phyloP scores from a whole-genome alignment of 2,329 filamentous ascomycete species.

The Camptophora hylomeconis region DNA sequence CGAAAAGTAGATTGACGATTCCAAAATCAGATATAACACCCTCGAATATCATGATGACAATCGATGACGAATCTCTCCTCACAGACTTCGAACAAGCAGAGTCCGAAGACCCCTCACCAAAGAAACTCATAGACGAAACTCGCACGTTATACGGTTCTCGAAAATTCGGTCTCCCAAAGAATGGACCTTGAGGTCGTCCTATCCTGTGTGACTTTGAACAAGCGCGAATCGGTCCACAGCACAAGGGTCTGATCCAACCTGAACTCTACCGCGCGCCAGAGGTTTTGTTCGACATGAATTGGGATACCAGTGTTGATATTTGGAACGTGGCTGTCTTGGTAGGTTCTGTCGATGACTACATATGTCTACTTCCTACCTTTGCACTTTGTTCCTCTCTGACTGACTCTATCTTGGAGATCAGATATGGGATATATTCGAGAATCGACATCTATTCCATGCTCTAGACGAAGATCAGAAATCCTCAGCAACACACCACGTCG shows the following conservation, averaged over 20 bases:
- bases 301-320: conserved; percentile 19
- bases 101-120: conserved; percentile 10
- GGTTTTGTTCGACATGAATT: conserved; percentile 20
- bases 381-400: conserved; percentile 2
- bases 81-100: conserved; percentile 19
- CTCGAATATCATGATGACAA: conserved; percentile 21
- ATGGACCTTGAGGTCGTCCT: conserved; percentile 10
- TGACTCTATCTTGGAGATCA: conserved; percentile 1
- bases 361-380: neutral
- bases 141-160: conserved; percentile 20
- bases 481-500: conserved; percentile 4
- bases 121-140: conserved; percentile 18
- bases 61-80: conserved; percentile 20
- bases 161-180: conserved; percentile 9
- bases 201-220: conserved; percentile 21
- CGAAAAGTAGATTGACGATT: too few relatives aligned
- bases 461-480: conserved; percentile 2
- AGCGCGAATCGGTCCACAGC: conserved; percentile 13
- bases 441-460: conserved; percentile 4
- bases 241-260: conserved; percentile 17
- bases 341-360: conserved; percentile 1
- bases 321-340: conserved; percentile 21
- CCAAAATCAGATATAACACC: conserved; percentile 20
- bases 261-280: conserved; percentile 21
- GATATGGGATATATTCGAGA: conserved; percentile 4